Base-by-base conservation (phyloP, 2,329 filamentous ascomycete genomes). In the Madurella fahalii region DNA sequence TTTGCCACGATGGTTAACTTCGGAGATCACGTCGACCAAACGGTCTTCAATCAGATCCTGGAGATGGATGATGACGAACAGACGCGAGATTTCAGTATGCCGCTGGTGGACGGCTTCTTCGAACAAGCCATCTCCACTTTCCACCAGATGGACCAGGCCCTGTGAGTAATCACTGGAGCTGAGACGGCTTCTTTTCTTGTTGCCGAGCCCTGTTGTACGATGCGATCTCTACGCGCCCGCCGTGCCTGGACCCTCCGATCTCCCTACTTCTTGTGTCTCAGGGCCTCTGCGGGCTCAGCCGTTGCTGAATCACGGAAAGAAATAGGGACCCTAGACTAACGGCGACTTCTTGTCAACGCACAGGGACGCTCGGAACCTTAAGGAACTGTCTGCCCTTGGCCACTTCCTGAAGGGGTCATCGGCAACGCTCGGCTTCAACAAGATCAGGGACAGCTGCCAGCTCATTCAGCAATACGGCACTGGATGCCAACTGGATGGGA, bases 391-490 rank as follows among this genome's bases (percentile, higher is more conserved):
- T 34, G 80, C 82, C 50, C 84, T 96, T 32, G 94, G 94, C 41
- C 94, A 99, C 74, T 99, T 96, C 75, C 80, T 99, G 63, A 99
- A 99, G 75, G 94, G 94, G 57, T 97, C 93, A 7, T 96, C 93
- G 9, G 93, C 94, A 40, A 96, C 94, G 4, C 81, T 99, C 51
- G 94, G 94, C 44, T 82, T 97, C 52, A 86, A 82, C 65, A 95
- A 95, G 71, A 87, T 99, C 65, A 89, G 90, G 70, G 91, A 96
- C 67, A 87, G 84, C 59, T 99, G 94, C 75, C 92, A 97, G 74
- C 91, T 95, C 78, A 96, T 99, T 66, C 93, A 99, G 72, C 87
- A 95, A 67, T 95, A 86, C 69, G 93, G 93, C 62, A 87, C 88
- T 66, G 79, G 82, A 65, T 90, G 92, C 72, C 91, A 93, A 63